Evolutionary conservation across 495 filamentous ascomycete species (phyloP).

Genomic region (Penicillium lagena): DNA sequence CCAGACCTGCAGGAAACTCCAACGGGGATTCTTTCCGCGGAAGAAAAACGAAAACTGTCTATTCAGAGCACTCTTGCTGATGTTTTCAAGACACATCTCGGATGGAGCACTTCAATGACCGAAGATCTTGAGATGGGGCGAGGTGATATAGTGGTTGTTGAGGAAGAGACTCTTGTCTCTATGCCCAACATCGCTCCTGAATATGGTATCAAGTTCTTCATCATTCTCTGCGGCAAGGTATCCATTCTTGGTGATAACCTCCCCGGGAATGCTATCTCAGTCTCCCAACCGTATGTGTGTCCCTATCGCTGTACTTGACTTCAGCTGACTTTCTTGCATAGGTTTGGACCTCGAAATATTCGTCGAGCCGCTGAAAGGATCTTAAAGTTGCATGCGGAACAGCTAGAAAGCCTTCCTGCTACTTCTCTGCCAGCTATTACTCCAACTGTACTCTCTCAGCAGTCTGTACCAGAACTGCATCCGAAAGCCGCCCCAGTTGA

Average conservation of each 20-base stretch:
- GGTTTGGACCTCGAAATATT: slow-evolving; percentile 29
- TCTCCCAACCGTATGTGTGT: slow-evolving; percentile 24
- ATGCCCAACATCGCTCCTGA: slow-evolving; percentile 1
- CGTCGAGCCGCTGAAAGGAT: slow-evolving; percentile 9
- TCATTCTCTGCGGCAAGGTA: slow-evolving; percentile 21
- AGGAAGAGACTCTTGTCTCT: slow-evolving; percentile 16
- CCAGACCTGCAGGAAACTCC: slow-evolving; percentile 19
- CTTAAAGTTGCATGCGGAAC: too few relatives aligned
- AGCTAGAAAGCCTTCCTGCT: too few relatives aligned
- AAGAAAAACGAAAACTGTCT: slow-evolving; percentile 28
- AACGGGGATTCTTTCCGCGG: slow-evolving; percentile 16
- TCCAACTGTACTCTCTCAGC: too few relatives aligned
- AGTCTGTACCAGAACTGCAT: too few relatives aligned
- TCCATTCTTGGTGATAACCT: slow-evolving; percentile 1
- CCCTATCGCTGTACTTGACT: too few relatives aligned
- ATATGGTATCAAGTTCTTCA: slow-evolving; percentile 14
- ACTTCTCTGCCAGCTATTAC: too few relatives aligned
- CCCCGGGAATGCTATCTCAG: slow-evolving; percentile 13
- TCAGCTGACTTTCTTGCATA: slow-evolving; percentile 7
- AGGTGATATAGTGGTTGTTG: slow-evolving; percentile 26
- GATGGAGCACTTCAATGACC: slow-evolving; percentile 25
- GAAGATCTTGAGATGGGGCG: slow-evolving; percentile 16
- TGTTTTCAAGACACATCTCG: slow-evolving; percentile 18
- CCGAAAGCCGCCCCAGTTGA: neutral
- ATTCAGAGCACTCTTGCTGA: slow-evolving; percentile 26